Evolutionary conservation across 2,329 filamentous ascomycete genomes (phyloP).

Genomic region (Tetracladium maxilliforme): DNA sequence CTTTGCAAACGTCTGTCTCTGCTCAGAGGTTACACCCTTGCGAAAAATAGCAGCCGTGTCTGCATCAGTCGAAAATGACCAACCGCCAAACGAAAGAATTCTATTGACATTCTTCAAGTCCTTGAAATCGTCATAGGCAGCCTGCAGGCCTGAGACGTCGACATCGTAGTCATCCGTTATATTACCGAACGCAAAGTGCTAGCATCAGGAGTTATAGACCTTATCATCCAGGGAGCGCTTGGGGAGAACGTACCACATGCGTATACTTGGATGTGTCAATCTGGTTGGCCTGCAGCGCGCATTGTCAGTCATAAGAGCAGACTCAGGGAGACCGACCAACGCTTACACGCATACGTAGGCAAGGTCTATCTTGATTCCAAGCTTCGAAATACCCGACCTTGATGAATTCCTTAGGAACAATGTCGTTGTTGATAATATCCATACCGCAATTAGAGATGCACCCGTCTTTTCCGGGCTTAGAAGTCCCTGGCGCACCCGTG

Average conservation of each 20-base stretch:
- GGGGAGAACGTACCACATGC: too few relatives aligned
- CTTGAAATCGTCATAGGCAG: slow-evolving; percentile 16
- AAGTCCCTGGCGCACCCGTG: slow-evolving; percentile 18
- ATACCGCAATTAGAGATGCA: slow-evolving; percentile 26
- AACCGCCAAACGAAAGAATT: slow-evolving; percentile 26
- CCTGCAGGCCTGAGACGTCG: slow-evolving; percentile 5
- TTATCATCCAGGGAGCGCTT: too few relatives aligned
- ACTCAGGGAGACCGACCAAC: too few relatives aligned
- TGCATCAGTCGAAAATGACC: slow-evolving; percentile 22
- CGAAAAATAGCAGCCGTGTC: slow-evolving; percentile 9
- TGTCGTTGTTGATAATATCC: slow-evolving; percentile 14
- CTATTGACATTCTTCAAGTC: slow-evolving; percentile 13
- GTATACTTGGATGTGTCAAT: slow-evolving; percentile 11
- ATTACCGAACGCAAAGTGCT: slow-evolving; percentile 17
- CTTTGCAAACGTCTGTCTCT: slow-evolving; percentile 6
- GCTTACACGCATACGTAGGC: slow-evolving; percentile 15
- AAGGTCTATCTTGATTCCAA: slow-evolving; percentile 14
- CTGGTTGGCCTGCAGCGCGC: too few relatives aligned
- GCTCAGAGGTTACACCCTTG: slow-evolving; percentile 2
- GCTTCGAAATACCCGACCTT: slow-evolving; percentile 17
- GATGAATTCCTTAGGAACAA: slow-evolving; percentile 8
- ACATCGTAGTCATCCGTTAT: slow-evolving; percentile 5
- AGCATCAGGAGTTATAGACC: too few relatives aligned
- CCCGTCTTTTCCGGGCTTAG: slow-evolving; percentile 13
- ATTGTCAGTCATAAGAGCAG: too few relatives aligned